Percentiles rank a stretch among this genome's conserved stretches.
Evolutionary conservation across 306 rosid species (phyloP).

Genomic region (Albizia julibrissin): DNA sequence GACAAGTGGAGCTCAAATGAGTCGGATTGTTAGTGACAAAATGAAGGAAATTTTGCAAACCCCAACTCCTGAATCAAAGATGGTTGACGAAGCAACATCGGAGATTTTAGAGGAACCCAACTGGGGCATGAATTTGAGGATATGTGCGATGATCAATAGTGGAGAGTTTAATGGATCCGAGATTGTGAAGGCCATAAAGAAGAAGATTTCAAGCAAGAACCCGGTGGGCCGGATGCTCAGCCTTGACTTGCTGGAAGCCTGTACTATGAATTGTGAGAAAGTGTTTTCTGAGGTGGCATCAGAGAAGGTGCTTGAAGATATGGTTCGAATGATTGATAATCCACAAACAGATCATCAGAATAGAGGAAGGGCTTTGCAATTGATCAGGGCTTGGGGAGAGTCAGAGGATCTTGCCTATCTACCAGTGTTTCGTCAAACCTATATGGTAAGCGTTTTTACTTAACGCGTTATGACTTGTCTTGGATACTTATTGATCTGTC

Average conservation of each 20-base stretch:
- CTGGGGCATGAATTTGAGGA: conserved; percentile 77
- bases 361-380: conserved; percentile 53
- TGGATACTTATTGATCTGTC: neutral
- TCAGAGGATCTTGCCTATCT: conserved; percentile 79
- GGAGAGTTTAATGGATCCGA: conserved; percentile 65
- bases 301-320: conserved; percentile 75
- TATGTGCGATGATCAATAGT: conserved; percentile 65
- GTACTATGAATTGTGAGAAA: conserved; percentile 78
- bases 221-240: conserved; percentile 52
- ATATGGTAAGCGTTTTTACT: conserved; percentile 43
- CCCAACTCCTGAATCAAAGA: conserved; percentile 72
- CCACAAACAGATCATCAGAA: conserved; percentile 36
- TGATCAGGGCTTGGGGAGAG: conserved; percentile 85
- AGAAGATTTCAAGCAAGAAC: conserved; percentile 53
- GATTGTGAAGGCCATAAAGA: conserved; percentile 64
- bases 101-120: conserved; percentile 67
- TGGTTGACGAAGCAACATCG: conserved; percentile 76
- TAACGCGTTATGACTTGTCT: neutral
- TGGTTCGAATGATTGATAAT: conserved; percentile 59
- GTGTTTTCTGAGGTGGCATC: conserved; percentile 81
- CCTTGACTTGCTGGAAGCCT: conserved; percentile 72
- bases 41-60: conserved; percentile 69
- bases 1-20: conserved; percentile 78
- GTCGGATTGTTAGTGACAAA: conserved; percentile 64
- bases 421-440: conserved; percentile 79